Evolutionary conservation across 306 rosid species (phyloP).

Genomic region (Canavalia gladiata): DNA sequence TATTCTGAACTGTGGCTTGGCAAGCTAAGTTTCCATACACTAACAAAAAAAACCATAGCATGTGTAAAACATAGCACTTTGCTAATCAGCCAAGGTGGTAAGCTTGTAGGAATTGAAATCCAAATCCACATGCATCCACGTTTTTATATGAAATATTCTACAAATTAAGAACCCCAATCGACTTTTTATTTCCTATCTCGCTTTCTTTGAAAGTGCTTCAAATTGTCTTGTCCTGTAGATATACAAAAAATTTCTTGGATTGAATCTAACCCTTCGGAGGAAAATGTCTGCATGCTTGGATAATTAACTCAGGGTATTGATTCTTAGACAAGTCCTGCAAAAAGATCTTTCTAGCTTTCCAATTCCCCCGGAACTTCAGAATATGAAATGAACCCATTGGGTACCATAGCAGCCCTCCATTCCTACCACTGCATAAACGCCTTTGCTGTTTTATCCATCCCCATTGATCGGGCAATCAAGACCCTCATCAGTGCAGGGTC

Average conservation of each 20-base stretch:
- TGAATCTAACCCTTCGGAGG: conserved; percentile 83
- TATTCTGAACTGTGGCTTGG: no score
- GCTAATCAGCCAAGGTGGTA: conserved; percentile 94
- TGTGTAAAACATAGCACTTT: conserved; percentile 72
- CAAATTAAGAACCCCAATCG: conserved; percentile 81
- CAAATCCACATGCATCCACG: conserved; percentile 79
- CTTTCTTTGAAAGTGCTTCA: conserved; percentile 78
- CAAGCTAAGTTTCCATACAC: conserved; percentile 94
- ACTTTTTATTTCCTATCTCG: conserved; percentile 85
- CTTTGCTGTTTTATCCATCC: conserved; percentile 77
- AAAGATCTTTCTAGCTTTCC: conserved; percentile 67
- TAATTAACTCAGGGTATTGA: conserved; percentile 64
- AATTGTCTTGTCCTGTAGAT: conserved; percentile 80
- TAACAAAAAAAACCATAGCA: conserved; percentile 91
- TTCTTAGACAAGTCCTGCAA: conserved; percentile 77
- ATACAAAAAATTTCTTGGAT: conserved; percentile 82
- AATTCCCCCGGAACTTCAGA: conserved; percentile 77
- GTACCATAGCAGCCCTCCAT: conserved; percentile 76
- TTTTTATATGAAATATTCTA: conserved; percentile 69
- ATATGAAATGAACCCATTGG: conserved; percentile 76
- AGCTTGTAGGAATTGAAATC: conserved; percentile 84
- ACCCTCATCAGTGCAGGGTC: conserved; percentile 80
- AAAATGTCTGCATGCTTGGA: conserved; percentile 70
- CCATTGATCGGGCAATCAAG: conserved; percentile 93
- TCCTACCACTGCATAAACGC: conserved; percentile 89